Evolutionary conservation across 2,329 filamentous ascomycete genomes (phyloP), one percentile per base, ranked within the genome.

Genomic region (Xylariales sp.): DNA sequence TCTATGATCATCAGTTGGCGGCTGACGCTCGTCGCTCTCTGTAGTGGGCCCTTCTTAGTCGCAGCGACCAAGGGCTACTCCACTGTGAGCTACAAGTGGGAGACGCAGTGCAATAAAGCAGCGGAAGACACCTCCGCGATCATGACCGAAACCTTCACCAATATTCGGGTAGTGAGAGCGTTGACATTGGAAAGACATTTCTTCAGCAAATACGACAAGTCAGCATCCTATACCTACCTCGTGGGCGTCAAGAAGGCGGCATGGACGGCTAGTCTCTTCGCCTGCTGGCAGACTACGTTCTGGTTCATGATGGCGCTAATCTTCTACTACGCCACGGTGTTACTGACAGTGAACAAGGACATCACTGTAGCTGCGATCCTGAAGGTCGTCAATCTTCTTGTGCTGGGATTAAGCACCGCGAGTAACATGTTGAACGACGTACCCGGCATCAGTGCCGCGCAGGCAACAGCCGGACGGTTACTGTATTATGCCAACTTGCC

Each of bases 401-500:
- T 95, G n/a, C 86, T 96, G 57, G 84, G 86, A 46, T 78, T 95
- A 42, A 80, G 82, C 9, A 87, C 84, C 9, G 78, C 86, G 2
- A 80, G 80, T 25, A 73, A 74, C 22, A 78, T 93, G 41, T 65
- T 94, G 14, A 74, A 77, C 35, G 83, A 82, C 54, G 79, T 97
- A 18, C 90, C 91, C 0, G 88, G 95, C 55, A 81, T 95, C 31
- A 83, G 81, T 10, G 78, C 82, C 12, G 81, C 88, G 0, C 80
- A 82, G 48, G 79, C 84, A 22, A 84, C 84, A 1, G 88, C 87
- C 0, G 74, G 76, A 0, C 79, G 84, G 19, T 73, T 97, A 12
- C 72, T 97, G 1, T 74, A 75, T 8, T 82, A 91, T 1, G 76
- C 82, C 1, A 70, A 71, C 3, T 71, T 95, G 2, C 71, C 82